Base-by-base conservation (phyloP, 139 green algal species). In the Monoraphidium neglectum region DNA sequence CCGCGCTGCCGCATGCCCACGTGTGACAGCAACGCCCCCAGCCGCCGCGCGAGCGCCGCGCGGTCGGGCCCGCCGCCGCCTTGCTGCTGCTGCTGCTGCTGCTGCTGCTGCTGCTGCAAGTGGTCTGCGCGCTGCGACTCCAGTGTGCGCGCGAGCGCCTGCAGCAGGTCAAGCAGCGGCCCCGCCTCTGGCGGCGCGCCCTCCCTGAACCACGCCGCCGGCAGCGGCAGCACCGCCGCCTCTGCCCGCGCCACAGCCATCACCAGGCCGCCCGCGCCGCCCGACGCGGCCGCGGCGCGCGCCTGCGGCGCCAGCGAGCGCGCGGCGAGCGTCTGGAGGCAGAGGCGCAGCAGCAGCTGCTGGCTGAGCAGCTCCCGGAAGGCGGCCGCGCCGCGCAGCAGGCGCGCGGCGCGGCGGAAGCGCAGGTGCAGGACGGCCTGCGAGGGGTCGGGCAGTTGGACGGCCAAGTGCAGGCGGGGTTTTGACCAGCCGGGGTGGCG, bases 311-410 rank as follows among this genome's bases (percentile, higher is more conserved):
- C 74, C 62, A 93, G 28, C 59, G 84, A 73, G 32, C 59, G 63
- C n/a, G 35, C 37, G 47, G 88, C 54, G 26, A 94, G 72, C 59
- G 56, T 40, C 53, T 82, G 71, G 16, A 92, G 40, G 13, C 86
- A 82, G 40, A 94, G 76, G 28, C 67, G 35, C 43, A 79, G 28
- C 49, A 92, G 68, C 72, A 79, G 63, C 13, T 76, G 54, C 12
- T 82, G 75, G 24, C 82, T 62, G 68, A 94, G 78, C 36, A 90
- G 56, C 59, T 82, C 84, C 66, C 90, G 84, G 59, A 94, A 93
- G 4, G 70, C 71, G 10, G 64, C 56, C 5, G 90, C 54, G 21
- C 40, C 36, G 23, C 54, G 72, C 72, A 95, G 82, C 77, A 95
- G 70, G 26, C 82, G 73, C 61, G 89, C 59, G 10, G 79, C 88